Percentiles rank a stretch among this genome's conserved stretches.
Evolutionary conservation across 805 yeast genomes (phyloP).

Genomic region (Metschnikowia arizonensis): DNA sequence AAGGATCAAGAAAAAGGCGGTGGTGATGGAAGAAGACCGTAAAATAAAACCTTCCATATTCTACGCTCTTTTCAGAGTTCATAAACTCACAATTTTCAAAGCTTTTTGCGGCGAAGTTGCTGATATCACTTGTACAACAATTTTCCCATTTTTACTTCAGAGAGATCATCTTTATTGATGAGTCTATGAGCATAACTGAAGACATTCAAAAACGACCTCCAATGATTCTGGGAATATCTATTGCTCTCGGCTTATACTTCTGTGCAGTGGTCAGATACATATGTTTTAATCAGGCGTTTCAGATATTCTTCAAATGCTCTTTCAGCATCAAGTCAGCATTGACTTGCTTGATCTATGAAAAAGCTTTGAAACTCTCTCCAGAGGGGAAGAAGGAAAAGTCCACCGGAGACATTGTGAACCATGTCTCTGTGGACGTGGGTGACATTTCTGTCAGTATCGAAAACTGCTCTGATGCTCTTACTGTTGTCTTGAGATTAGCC

Average conservation of each 20-base stretch:
- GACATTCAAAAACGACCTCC: slow-evolving; percentile 10
- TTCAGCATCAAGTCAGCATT: slow-evolving; percentile 42
- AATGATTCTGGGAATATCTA: slow-evolving; percentile 67
- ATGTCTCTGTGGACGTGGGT: slow-evolving; percentile 71
- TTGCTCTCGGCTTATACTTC: slow-evolving; percentile 66
- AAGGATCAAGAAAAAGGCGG: slow-evolving; percentile 6
- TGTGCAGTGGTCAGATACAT: slow-evolving; percentile 21
- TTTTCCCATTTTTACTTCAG: slow-evolving; percentile 30
- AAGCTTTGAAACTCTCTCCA: slow-evolving; percentile 64
- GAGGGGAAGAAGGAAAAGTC: slow-evolving; percentile 56
- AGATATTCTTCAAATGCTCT: slow-evolving; percentile 19
- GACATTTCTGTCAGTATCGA: slow-evolving; percentile 53
- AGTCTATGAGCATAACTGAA: slow-evolving; percentile 6
- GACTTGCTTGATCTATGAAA: slow-evolving; percentile 63
- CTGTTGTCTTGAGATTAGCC: slow-evolving; percentile 48
- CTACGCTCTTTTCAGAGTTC: slow-evolving; percentile 16
- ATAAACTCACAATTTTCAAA: slow-evolving; percentile 8
- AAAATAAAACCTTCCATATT: slow-evolving; percentile 22
- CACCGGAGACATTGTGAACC: slow-evolving; percentile 77
- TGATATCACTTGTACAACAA: slow-evolving; percentile 21
- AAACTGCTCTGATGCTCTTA: slow-evolving; percentile 46
- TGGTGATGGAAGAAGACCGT: slow-evolving; percentile 13
- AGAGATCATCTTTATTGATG: slow-evolving; percentile 24
- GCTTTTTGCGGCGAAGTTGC: slow-evolving; percentile 19
- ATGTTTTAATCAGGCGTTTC: slow-evolving; percentile 19